These are phyloP conservation scores for Lentinula boryana DNA, from an alignment of 768 basidiomycete genomes.

Conservation along the genomic window DNA sequence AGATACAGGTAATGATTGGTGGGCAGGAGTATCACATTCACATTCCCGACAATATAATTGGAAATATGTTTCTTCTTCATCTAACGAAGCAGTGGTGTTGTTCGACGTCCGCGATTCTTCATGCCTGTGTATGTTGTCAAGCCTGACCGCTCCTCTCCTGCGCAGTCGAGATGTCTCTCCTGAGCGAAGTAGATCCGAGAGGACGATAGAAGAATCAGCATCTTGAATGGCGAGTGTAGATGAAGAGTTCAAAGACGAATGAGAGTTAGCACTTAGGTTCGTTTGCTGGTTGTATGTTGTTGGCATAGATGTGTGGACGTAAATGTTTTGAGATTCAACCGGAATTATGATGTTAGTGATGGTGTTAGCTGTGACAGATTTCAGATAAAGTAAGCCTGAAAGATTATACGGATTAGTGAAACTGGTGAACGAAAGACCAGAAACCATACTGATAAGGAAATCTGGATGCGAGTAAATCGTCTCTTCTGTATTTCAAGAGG, in stretches of 20 bases:
- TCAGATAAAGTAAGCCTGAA: not conserved
- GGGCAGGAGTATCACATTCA: constrained; percentile 3
- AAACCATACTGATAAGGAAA: not conserved
- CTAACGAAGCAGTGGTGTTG: not conserved
- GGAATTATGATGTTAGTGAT: not conserved
- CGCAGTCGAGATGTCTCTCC: constrained; percentile 70
- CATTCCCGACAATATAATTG: not conserved
- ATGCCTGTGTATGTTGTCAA: constrained; percentile 30
- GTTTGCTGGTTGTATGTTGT: not conserved
- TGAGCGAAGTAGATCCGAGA: constrained; percentile 68
- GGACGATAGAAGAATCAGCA: constrained; percentile 61
- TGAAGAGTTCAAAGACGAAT: not conserved
- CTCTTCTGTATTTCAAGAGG: no score
- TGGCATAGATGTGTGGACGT: not conserved
- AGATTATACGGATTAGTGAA: not conserved
- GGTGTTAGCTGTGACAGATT: not conserved
- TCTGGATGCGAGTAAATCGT: no score
- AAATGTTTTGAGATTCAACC: not conserved
- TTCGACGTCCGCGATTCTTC: constrained; percentile 1
- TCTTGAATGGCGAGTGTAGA: constrained; percentile 21
- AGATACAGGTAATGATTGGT: not conserved
- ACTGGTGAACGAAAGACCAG: not conserved
- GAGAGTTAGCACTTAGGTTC: not conserved
- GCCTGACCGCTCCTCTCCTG: constrained; percentile 66
- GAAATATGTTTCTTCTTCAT: not conserved